Evolutionary conservation across 1,284 basidiomycete genomes (phyloP), one percentile per base, ranked within the genome.

Genomic region (Cyathus olla): DNA sequence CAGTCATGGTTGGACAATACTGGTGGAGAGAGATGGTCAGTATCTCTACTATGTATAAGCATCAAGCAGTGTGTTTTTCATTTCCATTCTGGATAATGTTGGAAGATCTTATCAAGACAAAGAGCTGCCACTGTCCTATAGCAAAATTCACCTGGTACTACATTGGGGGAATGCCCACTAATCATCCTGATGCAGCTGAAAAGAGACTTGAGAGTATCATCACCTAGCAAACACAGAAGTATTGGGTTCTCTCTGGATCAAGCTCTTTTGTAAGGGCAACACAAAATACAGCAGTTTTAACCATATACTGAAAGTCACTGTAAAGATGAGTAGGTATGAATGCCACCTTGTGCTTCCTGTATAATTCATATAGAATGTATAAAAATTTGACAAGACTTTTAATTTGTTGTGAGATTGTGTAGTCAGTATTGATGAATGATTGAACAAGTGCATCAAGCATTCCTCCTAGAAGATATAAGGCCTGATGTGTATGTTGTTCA

Each of bases 101-200:
- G 31, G 13, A 35, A 35, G 13, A 35, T 35, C 13, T 35, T 13
- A 35, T 35, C 8, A 35, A 35, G 31, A 35, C 31, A 13, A 35
- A 8, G 6, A 8, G 31, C 31, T 8, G 31, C 6, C 8, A 13
- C 31, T 35, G 31, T 13, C 6, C 31, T 6, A 35, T 35, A 13
- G 31, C 31, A 35, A 13, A 35, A 35, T 35, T 35, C 31, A 35
- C 13, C 31, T 35, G 31, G 31, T 8, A 13, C 13, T 13, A 35
- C 31, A 35, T 35, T 35, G 6, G 31, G 31, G 27, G 75, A 59
- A 62, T 73, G 70, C 1, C 69, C 61, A 0, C 68, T 67, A 44
- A 69, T 66, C 68, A 71, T 72, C 15, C 67, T 57, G 8, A 61
- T 51, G 2, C 65, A 50, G 0, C 72, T 69, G 66, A 74, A 74